Percentiles rank a stretch among this genome's conserved stretches.
These are phyloP conservation scores for Penicillium soppii DNA, from an alignment of 495 filamentous ascomycete genomes.

Conservation along the genomic window DNA sequence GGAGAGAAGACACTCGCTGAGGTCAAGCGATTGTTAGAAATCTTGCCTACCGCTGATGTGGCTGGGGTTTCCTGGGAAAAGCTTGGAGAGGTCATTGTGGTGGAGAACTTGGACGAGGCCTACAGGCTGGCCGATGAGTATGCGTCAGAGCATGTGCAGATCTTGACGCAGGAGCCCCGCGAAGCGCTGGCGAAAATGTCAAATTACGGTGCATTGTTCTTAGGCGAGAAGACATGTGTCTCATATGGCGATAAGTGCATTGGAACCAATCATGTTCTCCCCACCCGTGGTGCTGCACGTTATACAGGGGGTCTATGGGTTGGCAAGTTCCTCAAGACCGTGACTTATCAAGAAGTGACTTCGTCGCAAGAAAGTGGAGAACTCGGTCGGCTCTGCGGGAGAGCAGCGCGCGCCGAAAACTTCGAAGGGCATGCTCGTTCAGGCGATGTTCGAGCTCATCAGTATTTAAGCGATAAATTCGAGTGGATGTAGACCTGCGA, in stretches of 20 bases:
- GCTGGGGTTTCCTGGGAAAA: slow-evolving; percentile 45
- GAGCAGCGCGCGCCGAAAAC: slow-evolving; percentile 50
- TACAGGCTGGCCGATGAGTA: slow-evolving; percentile 51
- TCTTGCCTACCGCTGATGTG: slow-evolving; percentile 41
- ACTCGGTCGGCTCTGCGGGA: slow-evolving; percentile 50
- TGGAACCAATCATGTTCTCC: slow-evolving; percentile 55
- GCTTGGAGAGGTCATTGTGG: slow-evolving; percentile 49
- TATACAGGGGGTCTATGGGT: slow-evolving; percentile 55
- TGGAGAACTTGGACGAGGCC: slow-evolving; percentile 44
- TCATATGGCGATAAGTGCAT: slow-evolving; percentile 56
- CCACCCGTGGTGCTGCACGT: slow-evolving; percentile 45
- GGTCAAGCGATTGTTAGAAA: slow-evolving; percentile 39
- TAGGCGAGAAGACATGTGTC: slow-evolving; percentile 54
- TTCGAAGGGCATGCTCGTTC: slow-evolving; percentile 56
- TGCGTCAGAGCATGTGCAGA: slow-evolving; percentile 55
- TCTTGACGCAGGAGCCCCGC: slow-evolving; percentile 46
- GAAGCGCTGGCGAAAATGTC: slow-evolving; percentile 52
- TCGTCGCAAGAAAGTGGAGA: slow-evolving; percentile 44
- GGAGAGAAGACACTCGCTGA: slow-evolving; percentile 43
- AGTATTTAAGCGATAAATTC: slow-evolving; percentile 39
- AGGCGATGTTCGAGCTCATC: slow-evolving; percentile 44
- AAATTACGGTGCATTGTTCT: slow-evolving; percentile 51
- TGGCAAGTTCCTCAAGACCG: slow-evolving; percentile 51
- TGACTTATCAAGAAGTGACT: slow-evolving; percentile 54
- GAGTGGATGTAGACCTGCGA: too few species aligned